A percentile compares a stretch with the other conserved stretches of the same genome.
These are phyloP conservation scores for Glycine latifolia DNA, from an alignment of 306 rosid genomes.

Conservation along the genomic window DNA sequence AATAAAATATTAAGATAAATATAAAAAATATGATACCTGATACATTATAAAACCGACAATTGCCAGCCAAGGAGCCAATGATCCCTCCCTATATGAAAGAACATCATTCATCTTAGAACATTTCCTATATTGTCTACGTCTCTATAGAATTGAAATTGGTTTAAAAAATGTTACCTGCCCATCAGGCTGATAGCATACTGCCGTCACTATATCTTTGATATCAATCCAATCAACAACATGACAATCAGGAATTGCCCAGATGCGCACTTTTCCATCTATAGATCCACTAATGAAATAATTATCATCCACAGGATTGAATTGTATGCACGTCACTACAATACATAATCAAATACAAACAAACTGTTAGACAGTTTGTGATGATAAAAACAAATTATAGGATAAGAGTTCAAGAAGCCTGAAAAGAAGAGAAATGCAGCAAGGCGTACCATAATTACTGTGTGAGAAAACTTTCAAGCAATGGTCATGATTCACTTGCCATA, in stretches of 20 bases:
- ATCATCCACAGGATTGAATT: constrained; percentile 92
- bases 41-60: constrained; percentile 75
- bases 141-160: constrained; percentile 42
- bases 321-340: constrained; percentile 84
- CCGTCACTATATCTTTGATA: constrained; percentile 80
- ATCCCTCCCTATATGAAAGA: constrained; percentile 74
- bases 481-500: constrained; percentile 80
- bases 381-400: constrained; percentile 33
- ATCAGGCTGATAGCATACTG: constrained; percentile 92
- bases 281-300: constrained; percentile 95
- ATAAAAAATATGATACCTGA: constrained; percentile 65
- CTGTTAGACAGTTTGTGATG: constrained; percentile 38
- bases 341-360: constrained; percentile 41
- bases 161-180: constrained; percentile 69
- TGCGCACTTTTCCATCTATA: constrained; percentile 96
- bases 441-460: constrained; percentile 89
- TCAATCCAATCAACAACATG: constrained; percentile 94
- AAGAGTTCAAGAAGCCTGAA: constrained; percentile 35
- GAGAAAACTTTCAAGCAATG: constrained; percentile 82
- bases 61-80: constrained; percentile 82
- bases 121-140: constrained; percentile 26
- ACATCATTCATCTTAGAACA: constrained; percentile 41
- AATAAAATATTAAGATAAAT: constrained; percentile 13
- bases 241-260: constrained; percentile 77
- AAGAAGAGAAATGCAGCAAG: constrained; percentile 23